Conservation (phyloP, 371 early-diverging fungal species). For the Capillidium rhysosporum region DNA sequence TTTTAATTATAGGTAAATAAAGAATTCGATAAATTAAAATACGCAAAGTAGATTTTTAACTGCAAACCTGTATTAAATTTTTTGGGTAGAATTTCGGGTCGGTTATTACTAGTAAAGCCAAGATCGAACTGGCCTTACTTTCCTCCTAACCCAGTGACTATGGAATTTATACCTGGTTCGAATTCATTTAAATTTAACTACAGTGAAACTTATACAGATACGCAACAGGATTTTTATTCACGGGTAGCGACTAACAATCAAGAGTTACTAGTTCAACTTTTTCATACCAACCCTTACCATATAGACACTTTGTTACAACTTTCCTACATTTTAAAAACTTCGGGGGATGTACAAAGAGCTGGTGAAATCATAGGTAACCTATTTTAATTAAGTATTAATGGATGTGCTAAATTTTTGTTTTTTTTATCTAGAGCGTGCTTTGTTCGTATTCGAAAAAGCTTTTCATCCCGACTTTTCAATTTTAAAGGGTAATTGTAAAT, state of each 20-base stretch:
- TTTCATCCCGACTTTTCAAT: not conserved
- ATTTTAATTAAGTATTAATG: too few species aligned
- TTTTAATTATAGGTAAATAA: not conserved
- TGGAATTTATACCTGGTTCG: not conserved
- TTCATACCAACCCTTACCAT: not conserved
- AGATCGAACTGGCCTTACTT: not conserved
- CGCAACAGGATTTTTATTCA: not conserved
- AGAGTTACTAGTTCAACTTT: not conserved
- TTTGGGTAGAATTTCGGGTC: not conserved
- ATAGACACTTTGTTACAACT: not conserved
- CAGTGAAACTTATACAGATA: not conserved
- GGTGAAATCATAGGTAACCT: not conserved
- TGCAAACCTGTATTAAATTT: not conserved
- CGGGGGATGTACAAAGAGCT: not conserved
- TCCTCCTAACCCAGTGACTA: not conserved
- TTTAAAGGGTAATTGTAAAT: not conserved
- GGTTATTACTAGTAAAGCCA: not conserved
- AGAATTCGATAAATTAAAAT: not conserved
- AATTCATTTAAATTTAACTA: not conserved
- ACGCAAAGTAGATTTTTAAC: not conserved
- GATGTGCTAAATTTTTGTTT: too few species aligned
- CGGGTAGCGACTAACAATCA: not conserved
- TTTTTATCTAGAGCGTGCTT: not conserved
- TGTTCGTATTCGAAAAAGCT: not conserved
- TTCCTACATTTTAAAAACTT: not conserved